These are phyloP conservation scores for Beauveria sp. DNA, from an alignment of 2,329 filamentous ascomycete species.

Conservation along the genomic window DNA sequence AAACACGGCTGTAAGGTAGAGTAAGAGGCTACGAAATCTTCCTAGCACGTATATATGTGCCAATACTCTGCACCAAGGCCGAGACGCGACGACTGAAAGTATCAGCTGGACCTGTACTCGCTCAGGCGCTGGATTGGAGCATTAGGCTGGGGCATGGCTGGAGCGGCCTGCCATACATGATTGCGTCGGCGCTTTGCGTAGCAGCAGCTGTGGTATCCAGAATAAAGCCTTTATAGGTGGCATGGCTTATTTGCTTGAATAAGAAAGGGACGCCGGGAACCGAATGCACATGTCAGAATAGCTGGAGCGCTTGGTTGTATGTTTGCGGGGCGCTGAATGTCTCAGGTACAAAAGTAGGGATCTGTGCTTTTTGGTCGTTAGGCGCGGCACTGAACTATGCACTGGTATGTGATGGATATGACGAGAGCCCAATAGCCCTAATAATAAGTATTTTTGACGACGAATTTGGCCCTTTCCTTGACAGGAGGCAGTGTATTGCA, in stretches of 20 bases:
- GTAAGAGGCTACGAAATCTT: too few relatives aligned
- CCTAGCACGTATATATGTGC: too few relatives aligned
- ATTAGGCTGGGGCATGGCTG: neutral
- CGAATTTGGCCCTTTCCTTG: neutral
- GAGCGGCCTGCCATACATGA: neutral
- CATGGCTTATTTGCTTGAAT: neutral
- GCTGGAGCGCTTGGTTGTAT: neutral
- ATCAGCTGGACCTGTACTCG: neutral
- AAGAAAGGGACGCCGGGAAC: too few relatives aligned
- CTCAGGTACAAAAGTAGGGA: neutral
- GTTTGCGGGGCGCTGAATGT: neutral
- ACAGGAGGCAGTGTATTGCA: too few relatives aligned
- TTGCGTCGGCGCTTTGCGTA: neutral
- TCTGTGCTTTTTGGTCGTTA: neutral
- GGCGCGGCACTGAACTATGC: neutral
- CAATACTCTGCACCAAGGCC: neutral
- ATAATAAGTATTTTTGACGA: neutral
- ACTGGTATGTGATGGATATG: neutral
- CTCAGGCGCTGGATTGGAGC: neutral
- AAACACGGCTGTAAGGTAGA: too few relatives aligned
- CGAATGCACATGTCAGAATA: neutral
- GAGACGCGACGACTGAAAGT: neutral
- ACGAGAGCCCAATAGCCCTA: neutral
- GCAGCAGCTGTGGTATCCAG: neutral
- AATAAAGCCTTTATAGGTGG: neutral